Evolutionary conservation across 768 basidiomycete genomes (phyloP).

Genomic region (Macrolepiota dolichaula): DNA sequence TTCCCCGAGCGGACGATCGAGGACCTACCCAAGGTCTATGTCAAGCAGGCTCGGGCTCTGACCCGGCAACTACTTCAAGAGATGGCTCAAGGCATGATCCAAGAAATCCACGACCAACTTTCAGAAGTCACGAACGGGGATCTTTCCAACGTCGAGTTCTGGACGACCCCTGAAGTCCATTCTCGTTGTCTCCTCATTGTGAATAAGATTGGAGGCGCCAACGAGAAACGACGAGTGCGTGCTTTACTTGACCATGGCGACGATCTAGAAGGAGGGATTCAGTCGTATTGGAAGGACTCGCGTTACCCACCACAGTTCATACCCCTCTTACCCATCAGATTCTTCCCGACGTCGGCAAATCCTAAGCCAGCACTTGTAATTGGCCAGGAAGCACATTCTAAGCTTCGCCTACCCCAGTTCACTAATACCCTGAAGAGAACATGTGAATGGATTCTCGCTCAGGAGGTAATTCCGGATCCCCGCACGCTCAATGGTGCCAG

Average conservation of each 20-base stretch:
- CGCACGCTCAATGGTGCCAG: constrained; percentile 16
- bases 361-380: constrained; percentile 6
- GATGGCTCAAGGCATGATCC: constrained; percentile 57
- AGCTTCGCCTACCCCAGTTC: constrained; percentile 26
- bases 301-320: constrained; percentile 53
- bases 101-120: constrained; percentile 57
- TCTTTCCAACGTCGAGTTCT: constrained; percentile 51
- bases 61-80: constrained; percentile 74
- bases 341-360: constrained; percentile 36
- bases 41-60: constrained; percentile 67
- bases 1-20: constrained; percentile 24
- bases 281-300: constrained; percentile 59
- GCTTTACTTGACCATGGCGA: constrained; percentile 49
- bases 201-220: constrained; percentile 71
- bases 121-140: constrained; percentile 9
- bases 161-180: constrained; percentile 78
- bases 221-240: constrained; percentile 60
- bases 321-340: constrained; percentile 53
- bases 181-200: constrained; percentile 75
- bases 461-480: constrained; percentile 37
- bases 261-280: constrained; percentile 2
- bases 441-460: constrained; percentile 52
- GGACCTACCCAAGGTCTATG: constrained; percentile 33
- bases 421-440: constrained; percentile 46
- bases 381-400: neutral